phyloP scores from a whole-genome alignment of 768 basidiomycete species.

The Boletus bicolor region DNA sequence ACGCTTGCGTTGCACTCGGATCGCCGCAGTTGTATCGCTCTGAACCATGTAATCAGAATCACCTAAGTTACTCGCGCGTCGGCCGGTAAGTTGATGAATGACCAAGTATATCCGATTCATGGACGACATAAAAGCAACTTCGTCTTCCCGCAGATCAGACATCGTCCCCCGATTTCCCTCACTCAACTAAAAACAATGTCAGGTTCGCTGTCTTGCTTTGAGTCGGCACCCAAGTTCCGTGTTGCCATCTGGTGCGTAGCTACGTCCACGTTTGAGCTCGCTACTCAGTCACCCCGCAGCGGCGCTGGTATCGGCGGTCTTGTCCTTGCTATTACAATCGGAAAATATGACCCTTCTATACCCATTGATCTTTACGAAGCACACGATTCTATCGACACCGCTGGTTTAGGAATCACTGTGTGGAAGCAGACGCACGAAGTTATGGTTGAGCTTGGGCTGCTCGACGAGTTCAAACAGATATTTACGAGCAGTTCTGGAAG shows the following conservation, averaged over 20 bases:
- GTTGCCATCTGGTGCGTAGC: slow-evolving; percentile 21
- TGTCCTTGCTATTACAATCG: slow-evolving; percentile 39
- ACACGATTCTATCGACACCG: slow-evolving; percentile 34
- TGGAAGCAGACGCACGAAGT: slow-evolving; percentile 46
- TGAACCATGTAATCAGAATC: neutral
- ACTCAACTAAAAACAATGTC: neutral
- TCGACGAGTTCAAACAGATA: slow-evolving; percentile 27
- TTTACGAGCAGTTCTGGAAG: neutral
- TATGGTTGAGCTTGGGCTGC: slow-evolving; percentile 41
- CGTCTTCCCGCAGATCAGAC: neutral
- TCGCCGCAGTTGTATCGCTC: too few species aligned
- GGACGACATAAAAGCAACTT: neutral
- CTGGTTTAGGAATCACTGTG: slow-evolving; percentile 43
- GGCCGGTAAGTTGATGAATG: neutral
- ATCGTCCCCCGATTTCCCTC: neutral
- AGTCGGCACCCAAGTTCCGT: slow-evolving; percentile 9
- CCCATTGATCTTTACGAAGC: slow-evolving; percentile 47
- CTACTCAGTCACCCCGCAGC: slow-evolving; percentile 10
- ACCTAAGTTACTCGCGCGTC: neutral
- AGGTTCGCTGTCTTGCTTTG: neutral
- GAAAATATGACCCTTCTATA: slow-evolving; percentile 29
- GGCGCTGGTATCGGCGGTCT: slow-evolving; percentile 44
- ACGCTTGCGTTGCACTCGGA: too few species aligned
- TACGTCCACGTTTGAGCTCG: too few species aligned
- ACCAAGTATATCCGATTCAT: neutral